Evolutionary conservation across 768 basidiomycete species (phyloP).

Genomic region (Kwoniella pini): DNA sequence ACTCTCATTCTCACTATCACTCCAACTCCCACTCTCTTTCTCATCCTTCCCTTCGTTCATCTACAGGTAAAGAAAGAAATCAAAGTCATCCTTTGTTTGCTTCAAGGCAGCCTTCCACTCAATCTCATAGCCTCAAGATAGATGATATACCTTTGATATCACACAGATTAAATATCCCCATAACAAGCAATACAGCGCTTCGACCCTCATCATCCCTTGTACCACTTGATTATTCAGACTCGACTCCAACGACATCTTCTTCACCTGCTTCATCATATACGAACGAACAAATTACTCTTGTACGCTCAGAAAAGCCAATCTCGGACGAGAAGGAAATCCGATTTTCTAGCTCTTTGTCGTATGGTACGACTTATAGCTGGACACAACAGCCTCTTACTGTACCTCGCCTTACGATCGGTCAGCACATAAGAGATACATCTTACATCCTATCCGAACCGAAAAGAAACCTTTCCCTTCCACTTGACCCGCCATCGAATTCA

Average conservation of each 20-base stretch:
- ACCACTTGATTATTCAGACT: slow-evolving; percentile 7
- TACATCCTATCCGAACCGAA: not conserved
- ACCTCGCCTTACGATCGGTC: not conserved
- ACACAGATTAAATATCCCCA: slow-evolving; percentile 11
- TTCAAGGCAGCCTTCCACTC: slow-evolving; percentile 5
- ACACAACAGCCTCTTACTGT: too few relatives aligned
- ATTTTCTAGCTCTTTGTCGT: too few relatives aligned
- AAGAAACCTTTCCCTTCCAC: too few relatives aligned
- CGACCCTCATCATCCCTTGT: not conserved
- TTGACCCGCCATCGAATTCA: too few relatives aligned
- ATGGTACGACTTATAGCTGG: too few relatives aligned
- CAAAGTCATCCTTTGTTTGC: slow-evolving; percentile 4
- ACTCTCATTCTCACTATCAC: slow-evolving; percentile 3
- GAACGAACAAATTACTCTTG: not conserved
- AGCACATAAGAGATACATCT: not conserved
- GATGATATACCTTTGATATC: slow-evolving; percentile 1
- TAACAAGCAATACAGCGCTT: not conserved
- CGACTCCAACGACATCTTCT: not conserved
- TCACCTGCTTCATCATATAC: not conserved
- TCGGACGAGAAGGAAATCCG: not conserved
- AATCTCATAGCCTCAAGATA: not conserved
- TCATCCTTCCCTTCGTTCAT: slow-evolving; percentile 1
- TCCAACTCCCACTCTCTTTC: not conserved
- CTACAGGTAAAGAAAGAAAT: not conserved
- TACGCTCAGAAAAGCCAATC: not conserved